Percentiles rank a stretch among this genome's conserved stretches.
These are phyloP conservation scores for Gonapodya prolifera DNA, from an alignment of 192 early-diverging fungal genomes.

Conservation along the genomic window DNA sequence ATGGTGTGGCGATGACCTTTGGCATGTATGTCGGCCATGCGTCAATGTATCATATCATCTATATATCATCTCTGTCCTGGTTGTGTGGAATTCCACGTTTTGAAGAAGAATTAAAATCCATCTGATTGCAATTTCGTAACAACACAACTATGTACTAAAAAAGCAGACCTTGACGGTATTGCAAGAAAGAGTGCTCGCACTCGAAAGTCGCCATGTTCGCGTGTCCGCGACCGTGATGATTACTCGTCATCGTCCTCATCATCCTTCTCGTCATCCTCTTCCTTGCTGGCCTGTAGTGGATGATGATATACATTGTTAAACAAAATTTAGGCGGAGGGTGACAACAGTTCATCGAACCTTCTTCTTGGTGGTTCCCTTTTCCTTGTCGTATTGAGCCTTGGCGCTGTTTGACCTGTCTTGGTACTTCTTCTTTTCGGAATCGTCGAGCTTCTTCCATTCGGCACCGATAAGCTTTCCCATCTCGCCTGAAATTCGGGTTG, in stretches of 20 bases:
- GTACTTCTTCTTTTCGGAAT: constrained; percentile 5
- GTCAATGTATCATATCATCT: no score
- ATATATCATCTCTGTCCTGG: no score
- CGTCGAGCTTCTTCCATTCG: neutral
- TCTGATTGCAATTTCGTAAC: neutral
- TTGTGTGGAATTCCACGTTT: no score
- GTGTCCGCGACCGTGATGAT: no score
- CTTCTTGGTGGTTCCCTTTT: neutral
- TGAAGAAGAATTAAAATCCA: no score
- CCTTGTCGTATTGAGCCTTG: neutral
- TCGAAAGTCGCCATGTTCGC: no score
- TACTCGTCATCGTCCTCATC: constrained; percentile 4
- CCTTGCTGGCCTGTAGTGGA: neutral
- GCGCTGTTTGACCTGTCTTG: neutral
- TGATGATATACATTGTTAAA: neutral
- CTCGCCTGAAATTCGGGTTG: neutral
- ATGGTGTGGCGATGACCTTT: neutral
- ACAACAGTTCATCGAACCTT: neutral
- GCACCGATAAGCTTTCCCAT: constrained; percentile 4
- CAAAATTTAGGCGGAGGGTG: neutral
- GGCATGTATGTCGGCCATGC: neutral
- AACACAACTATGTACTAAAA: neutral
- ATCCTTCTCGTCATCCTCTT: neutral
- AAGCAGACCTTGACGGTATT: neutral
- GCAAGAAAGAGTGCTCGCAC: no score